A percentile compares a stretch with the other conserved stretches of the same genome.
Conservation (phyloP, 1,139 yeast species). For the Yamadazyma friedrichii region DNA sequence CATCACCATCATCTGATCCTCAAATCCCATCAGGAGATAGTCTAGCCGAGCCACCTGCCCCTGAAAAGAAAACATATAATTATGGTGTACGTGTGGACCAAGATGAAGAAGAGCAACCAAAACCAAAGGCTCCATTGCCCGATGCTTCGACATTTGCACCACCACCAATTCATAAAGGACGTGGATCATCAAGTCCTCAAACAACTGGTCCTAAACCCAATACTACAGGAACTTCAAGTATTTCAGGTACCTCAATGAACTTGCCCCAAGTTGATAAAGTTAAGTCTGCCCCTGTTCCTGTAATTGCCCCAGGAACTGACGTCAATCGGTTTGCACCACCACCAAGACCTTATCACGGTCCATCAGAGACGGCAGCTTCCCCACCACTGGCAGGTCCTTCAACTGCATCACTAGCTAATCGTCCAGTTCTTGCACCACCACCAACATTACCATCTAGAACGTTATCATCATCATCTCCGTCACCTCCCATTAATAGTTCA, state of each 20-base stretch:
- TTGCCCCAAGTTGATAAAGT: background rate
- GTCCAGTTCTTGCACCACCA: slow-evolving; percentile 1
- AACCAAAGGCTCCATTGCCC: slow-evolving; percentile 27
- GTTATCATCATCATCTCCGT: slow-evolving; percentile 12
- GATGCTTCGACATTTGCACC: slow-evolving; percentile 43
- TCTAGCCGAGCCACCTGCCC: background rate
- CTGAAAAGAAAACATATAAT: slow-evolving; percentile 1
- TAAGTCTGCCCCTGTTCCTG: slow-evolving; percentile 11
- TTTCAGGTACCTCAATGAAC: background rate
- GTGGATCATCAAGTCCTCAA: slow-evolving; percentile 11
- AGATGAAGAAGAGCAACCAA: slow-evolving; percentile 5
- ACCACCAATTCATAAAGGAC: slow-evolving; percentile 36
- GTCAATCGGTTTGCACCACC: slow-evolving; percentile 18
- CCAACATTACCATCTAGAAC: slow-evolving; percentile 14
- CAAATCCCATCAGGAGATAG: background rate
- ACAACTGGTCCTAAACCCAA: background rate
- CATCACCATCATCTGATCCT: slow-evolving; percentile 3
- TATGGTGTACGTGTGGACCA: slow-evolving; percentile 5
- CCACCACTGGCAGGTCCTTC: background rate
- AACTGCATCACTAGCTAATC: slow-evolving; percentile 14
- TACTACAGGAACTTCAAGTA: background rate
- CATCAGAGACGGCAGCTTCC: background rate
- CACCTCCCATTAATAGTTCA: slow-evolving; percentile 1
- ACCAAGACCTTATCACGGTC: slow-evolving; percentile 15
- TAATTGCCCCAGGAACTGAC: slow-evolving; percentile 14